Conservation (phyloP, 2,329 filamentous ascomycete species). For the Phialophora tarda region DNA sequence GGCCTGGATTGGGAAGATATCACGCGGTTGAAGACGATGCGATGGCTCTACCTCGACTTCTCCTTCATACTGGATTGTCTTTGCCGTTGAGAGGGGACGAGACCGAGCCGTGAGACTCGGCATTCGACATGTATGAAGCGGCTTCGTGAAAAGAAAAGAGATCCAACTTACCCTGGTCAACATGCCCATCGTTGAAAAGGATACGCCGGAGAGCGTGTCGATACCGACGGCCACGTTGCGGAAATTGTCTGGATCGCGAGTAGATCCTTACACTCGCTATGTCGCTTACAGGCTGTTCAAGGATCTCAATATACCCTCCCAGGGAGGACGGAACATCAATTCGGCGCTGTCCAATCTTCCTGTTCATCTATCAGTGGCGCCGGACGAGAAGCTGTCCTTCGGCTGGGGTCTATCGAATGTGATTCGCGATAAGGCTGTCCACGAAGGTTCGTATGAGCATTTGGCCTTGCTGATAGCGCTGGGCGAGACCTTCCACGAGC, state of each 20-base stretch:
- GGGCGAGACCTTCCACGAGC: slow-evolving; percentile 35
- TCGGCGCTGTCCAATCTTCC: slow-evolving; percentile 33
- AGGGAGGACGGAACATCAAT: slow-evolving; percentile 36
- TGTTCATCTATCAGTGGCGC: slow-evolving; percentile 27
- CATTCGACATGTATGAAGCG: background rate
- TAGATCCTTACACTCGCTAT: slow-evolving; percentile 35
- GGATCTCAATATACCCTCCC: slow-evolving; percentile 34
- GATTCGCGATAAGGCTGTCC: slow-evolving; percentile 33
- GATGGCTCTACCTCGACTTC: background rate
- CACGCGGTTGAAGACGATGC: slow-evolving; percentile 25
- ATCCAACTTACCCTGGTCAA: background rate
- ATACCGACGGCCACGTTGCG: slow-evolving; percentile 24
- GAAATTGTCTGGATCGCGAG: slow-evolving; percentile 26
- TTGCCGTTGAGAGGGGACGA: background rate
- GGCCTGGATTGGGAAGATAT: slow-evolving; percentile 15
- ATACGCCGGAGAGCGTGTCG: slow-evolving; percentile 21
- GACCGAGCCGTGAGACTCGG: no score
- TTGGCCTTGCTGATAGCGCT: slow-evolving; percentile 34
- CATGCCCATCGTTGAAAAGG: slow-evolving; percentile 24
- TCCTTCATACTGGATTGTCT: background rate
- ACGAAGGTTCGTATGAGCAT: slow-evolving; percentile 36
- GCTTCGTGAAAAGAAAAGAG: background rate
- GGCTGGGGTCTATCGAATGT: slow-evolving; percentile 34
- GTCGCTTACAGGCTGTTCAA: slow-evolving; percentile 31
- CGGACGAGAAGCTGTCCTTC: slow-evolving; percentile 32